Percentiles rank a stretch among this genome's conserved stretches.
These are phyloP conservation scores for Teunomyces lycoperdinae DNA, from an alignment of 805 yeast genomes.

Conservation along the genomic window DNA sequence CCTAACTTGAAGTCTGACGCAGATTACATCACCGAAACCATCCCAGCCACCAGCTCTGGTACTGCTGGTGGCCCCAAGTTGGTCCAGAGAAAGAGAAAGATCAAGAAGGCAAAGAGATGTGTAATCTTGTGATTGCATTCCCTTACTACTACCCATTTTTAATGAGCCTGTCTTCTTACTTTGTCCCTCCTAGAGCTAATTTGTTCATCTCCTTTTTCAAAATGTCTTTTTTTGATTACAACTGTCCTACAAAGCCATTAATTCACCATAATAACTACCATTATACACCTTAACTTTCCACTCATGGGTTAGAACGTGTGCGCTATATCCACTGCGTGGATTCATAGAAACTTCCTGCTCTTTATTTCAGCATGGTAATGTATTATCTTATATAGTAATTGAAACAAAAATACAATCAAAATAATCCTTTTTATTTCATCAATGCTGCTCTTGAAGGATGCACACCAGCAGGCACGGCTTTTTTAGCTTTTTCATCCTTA, in stretches of 20 bases:
- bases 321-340: conserved; percentile 3
- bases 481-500: conserved; percentile 35
- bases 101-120: conserved; percentile 36
- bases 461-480: conserved; percentile 26
- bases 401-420: neutral
- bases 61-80: conserved; percentile 7
- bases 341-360: conserved; percentile 1
- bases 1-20: conserved; percentile 25
- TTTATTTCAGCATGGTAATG: conserved; percentile 1
- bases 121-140: conserved; percentile 24
- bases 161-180: neutral
- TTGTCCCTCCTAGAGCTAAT: neutral
- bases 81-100: conserved; percentile 21
- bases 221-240: neutral
- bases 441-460: conserved; percentile 70
- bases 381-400: conserved; percentile 5
- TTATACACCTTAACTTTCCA: neutral
- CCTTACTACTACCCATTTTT: no score
- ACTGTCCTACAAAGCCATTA: neutral
- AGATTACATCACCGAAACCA: conserved; percentile 11
- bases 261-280: neutral
- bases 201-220: neutral
- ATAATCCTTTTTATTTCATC: conserved; percentile 21
- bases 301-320: neutral
- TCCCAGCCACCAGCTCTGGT: conserved; percentile 13